Percentiles rank a stretch among this genome's conserved stretches.
Conservation (phyloP, 2,329 filamentous ascomycete genomes). For the Mariannaea sp. region DNA sequence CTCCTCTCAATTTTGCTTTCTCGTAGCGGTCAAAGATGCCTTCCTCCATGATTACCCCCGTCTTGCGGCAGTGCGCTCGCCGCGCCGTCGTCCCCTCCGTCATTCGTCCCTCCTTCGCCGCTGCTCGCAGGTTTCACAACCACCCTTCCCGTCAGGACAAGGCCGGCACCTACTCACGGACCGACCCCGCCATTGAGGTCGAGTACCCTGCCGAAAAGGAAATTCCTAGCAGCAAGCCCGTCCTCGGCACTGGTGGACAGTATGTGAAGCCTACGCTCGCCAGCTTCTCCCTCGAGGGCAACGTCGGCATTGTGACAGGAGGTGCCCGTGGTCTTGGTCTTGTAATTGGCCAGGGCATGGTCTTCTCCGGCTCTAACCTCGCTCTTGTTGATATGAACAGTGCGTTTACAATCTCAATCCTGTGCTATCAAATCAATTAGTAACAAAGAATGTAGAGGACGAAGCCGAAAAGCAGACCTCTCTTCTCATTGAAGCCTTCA, state of each 20-base stretch:
- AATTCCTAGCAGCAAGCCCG: slow-evolving; percentile 71
- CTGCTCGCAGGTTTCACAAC: slow-evolving; percentile 41
- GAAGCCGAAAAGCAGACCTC: slow-evolving; percentile 80
- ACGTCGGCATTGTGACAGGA: slow-evolving; percentile 84
- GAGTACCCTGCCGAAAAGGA: slow-evolving; percentile 78
- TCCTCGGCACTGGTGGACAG: slow-evolving; percentile 76
- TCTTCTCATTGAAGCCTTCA: slow-evolving; percentile 75
- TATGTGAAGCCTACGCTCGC: slow-evolving; percentile 86
- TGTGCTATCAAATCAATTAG: background rate
- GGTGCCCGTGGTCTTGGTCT: slow-evolving; percentile 87
- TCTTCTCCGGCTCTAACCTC: slow-evolving; percentile 84
- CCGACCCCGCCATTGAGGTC: slow-evolving; percentile 76
- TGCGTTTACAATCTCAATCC: slow-evolving; percentile 48
- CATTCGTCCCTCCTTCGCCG: slow-evolving; percentile 31
- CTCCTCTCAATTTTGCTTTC: background rate
- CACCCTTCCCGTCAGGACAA: slow-evolving; percentile 45
- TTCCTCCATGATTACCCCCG: slow-evolving; percentile 29
- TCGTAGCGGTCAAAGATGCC: background rate
- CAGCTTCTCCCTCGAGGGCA: slow-evolving; percentile 83
- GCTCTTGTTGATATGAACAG: slow-evolving; percentile 95
- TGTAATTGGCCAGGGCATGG: slow-evolving; percentile 90
- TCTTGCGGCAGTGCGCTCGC: slow-evolving; percentile 39
- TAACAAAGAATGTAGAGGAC: slow-evolving; percentile 64
- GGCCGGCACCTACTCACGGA: slow-evolving; percentile 74
- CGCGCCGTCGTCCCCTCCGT: slow-evolving; percentile 30